Percentiles rank a stretch among this genome's conserved stretches.
phyloP scores from a whole-genome alignment of 2,329 filamentous ascomycete species.

The Macrophomina phaseolina region DNA sequence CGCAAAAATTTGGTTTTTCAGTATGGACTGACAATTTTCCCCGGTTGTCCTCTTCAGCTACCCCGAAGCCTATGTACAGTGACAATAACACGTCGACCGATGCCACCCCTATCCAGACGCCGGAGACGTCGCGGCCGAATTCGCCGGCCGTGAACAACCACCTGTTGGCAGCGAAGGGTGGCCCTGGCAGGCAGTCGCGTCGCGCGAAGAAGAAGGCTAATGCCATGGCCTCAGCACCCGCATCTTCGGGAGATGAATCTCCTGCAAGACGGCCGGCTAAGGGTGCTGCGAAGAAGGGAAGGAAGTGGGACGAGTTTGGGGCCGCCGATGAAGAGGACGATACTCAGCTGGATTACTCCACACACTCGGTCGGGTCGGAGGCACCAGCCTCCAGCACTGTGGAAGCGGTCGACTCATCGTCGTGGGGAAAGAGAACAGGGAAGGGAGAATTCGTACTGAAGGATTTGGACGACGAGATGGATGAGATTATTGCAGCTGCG shows the following conservation, averaged over 20 bases:
- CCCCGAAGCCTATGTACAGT: constrained; percentile 39
- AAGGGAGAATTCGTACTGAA: constrained; percentile 94
- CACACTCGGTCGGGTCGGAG: constrained; percentile 58
- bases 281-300: constrained; percentile 76
- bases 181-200: constrained; percentile 77
- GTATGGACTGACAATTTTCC: neutral
- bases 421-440: constrained; percentile 83
- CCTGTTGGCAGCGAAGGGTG: constrained; percentile 72
- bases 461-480: constrained; percentile 91
- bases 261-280: constrained; percentile 54
- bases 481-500: constrained; percentile 84
- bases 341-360: constrained; percentile 88
- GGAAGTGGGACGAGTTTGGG: constrained; percentile 92
- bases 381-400: constrained; percentile 59
- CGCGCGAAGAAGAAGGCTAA: constrained; percentile 72
- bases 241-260: constrained; percentile 84
- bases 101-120: constrained; percentile 71
- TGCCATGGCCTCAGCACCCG: constrained; percentile 61
- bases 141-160: constrained; percentile 72
- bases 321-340: constrained; percentile 83
- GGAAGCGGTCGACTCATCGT: constrained; percentile 76
- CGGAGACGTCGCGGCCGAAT: constrained; percentile 77
- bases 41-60: constrained; percentile 23
- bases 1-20: too few relatives aligned
- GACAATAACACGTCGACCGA: constrained; percentile 62